Conservation (phyloP, 345 rosid genomes). For the Geranium rotundifolium region DNA sequence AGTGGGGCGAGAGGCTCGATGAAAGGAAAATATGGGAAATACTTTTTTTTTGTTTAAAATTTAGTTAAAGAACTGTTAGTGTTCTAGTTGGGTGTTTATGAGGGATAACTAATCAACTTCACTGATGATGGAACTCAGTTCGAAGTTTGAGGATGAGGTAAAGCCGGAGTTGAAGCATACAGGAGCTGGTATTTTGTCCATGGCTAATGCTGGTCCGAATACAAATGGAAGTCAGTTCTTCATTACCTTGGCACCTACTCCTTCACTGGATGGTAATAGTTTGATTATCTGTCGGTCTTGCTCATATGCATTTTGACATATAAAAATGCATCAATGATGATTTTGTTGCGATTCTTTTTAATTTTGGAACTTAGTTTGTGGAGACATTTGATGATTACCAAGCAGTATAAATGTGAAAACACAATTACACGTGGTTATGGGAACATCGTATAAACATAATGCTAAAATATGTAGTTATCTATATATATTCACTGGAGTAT, state of each 20-base stretch:
- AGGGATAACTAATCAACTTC: not conserved
- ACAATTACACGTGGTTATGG: not conserved
- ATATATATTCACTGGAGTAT: too few species aligned
- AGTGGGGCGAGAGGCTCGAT: too few species aligned
- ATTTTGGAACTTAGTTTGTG: not conserved
- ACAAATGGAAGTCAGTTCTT: slow-evolving; percentile 94
- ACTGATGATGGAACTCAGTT: slow-evolving; percentile 17
- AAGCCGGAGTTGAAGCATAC: slow-evolving; percentile 79
- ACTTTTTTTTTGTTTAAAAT: too few species aligned
- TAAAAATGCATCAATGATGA: not conserved
- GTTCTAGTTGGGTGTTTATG: not conserved
- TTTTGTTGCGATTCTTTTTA: not conserved
- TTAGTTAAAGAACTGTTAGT: not conserved
- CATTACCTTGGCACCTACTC: slow-evolving; percentile 74
- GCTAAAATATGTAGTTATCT: not conserved
- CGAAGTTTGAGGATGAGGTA: slow-evolving; percentile 85
- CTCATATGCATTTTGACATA: not conserved
- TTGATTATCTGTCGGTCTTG: not conserved
- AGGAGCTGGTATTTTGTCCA: slow-evolving; percentile 85
- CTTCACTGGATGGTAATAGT: slow-evolving; percentile 67
- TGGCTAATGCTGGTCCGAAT: slow-evolving; percentile 97
- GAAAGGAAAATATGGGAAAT: not conserved
- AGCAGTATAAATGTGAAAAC: not conserved
- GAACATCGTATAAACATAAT: too few species aligned
- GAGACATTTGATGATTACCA: not conserved